A percentile compares a stretch with the other conserved stretches of the same genome.
These are phyloP conservation scores for Colletotrichum caudatum DNA, from an alignment of 2,329 filamentous ascomycete genomes.

Conservation along the genomic window DNA sequence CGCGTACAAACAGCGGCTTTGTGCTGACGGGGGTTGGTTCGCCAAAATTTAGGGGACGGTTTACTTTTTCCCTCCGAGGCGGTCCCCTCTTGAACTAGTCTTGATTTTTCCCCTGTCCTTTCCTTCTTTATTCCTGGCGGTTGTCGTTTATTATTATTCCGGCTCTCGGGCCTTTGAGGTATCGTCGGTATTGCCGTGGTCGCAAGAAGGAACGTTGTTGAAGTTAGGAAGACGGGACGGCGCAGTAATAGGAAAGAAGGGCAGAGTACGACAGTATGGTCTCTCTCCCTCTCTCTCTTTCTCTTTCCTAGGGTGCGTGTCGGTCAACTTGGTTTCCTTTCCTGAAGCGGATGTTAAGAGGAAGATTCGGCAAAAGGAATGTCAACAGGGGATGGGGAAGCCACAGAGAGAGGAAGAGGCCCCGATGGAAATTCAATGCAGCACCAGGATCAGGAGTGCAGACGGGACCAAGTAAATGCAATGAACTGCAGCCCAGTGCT, in stretches of 20 bases:
- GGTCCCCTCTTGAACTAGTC: constrained; percentile 22
- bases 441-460: constrained; percentile 19
- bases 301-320: constrained; percentile 12
- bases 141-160: constrained; percentile 32
- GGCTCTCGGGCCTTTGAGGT: constrained; percentile 25
- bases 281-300: constrained; percentile 1
- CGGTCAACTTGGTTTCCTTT: constrained; percentile 31
- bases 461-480: constrained; percentile 28
- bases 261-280: not conserved
- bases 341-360: constrained; percentile 23
- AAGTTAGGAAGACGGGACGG: constrained; percentile 10
- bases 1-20: constrained; percentile 32
- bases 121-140: constrained; percentile 10
- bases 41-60: constrained; percentile 31
- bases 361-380: constrained; percentile 20
- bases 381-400: constrained; percentile 18
- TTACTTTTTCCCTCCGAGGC: constrained; percentile 22
- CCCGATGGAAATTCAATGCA: constrained; percentile 19
- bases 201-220: constrained; percentile 11
- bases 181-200: constrained; percentile 7
- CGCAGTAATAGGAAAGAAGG: not conserved
- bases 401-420: constrained; percentile 6
- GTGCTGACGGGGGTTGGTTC: constrained; percentile 41
- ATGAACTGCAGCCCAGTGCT: constrained; percentile 18
- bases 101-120: not conserved